Conservation (phyloP, 2,329 filamentous ascomycete genomes). For the Reticulascus tulasneorum region DNA sequence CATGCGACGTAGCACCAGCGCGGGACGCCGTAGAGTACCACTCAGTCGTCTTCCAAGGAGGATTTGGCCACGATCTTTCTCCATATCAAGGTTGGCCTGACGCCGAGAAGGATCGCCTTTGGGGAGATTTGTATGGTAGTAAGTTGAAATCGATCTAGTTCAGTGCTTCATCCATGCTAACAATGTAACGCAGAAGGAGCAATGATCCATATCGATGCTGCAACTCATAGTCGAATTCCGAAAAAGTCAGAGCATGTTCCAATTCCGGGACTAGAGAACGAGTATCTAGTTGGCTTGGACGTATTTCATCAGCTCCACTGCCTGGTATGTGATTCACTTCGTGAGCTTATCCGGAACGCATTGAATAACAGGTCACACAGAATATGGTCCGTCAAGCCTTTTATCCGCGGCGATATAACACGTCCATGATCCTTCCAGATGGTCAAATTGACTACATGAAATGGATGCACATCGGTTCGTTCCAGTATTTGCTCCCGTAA, state of each 20-base stretch:
- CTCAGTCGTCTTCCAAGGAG: neutral
- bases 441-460: neutral
- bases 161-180: too few species aligned
- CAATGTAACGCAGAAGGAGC: too few species aligned
- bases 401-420: neutral
- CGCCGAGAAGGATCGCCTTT: neutral
- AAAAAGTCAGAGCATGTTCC: neutral
- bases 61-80: neutral
- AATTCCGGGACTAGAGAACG: neutral
- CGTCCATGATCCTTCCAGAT: neutral
- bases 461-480: neutral
- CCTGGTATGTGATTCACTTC: neutral
- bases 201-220: too few species aligned
- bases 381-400: neutral
- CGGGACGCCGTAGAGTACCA: too few species aligned
- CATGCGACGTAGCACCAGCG: too few species aligned
- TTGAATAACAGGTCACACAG: neutral
- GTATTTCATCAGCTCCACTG: conserved; percentile 1
- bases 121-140: neutral
- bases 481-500: too few species aligned
- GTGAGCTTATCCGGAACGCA: too few species aligned
- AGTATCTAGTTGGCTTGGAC: neutral
- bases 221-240: too few species aligned
- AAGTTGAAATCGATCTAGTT: too few species aligned
- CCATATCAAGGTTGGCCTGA: neutral